Conservation (phyloP, 495 filamentous ascomycete genomes). For the Talaromyces stipitatus region DNA sequence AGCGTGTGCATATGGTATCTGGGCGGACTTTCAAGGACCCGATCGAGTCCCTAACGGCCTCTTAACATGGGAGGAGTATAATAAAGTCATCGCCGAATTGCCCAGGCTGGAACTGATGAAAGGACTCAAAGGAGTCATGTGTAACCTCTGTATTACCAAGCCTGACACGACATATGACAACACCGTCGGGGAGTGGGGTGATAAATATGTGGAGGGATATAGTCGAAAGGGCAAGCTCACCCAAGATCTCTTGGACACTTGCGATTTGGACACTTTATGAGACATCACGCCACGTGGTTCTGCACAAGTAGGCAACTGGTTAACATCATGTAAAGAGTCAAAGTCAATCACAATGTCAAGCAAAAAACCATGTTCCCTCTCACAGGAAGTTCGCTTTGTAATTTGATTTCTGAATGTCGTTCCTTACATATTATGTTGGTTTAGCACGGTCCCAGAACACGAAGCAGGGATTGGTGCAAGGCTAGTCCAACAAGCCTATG, state of each 20-base stretch:
- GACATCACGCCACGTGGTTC: background rate
- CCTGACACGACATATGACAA: conserved; percentile 45
- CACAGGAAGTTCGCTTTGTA: background rate
- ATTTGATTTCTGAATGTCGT: background rate
- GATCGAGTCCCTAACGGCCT: conserved; percentile 10
- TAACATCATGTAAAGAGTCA: background rate
- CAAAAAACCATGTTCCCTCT: background rate
- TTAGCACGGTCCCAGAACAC: too few species aligned
- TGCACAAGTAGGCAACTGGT: background rate
- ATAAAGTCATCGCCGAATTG: conserved; percentile 23
- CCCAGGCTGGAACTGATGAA: conserved; percentile 30
- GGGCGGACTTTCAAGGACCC: conserved; percentile 41
- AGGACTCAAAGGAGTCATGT: conserved; percentile 27
- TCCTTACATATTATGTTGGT: conserved; percentile 1
- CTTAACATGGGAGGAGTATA: conserved; percentile 27
- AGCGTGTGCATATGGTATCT: conserved; percentile 30
- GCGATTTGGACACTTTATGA: conserved; percentile 6
- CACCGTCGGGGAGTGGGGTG: conserved; percentile 24
- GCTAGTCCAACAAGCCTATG: too few species aligned
- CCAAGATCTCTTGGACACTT: conserved; percentile 7
- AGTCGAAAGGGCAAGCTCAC: conserved; percentile 9
- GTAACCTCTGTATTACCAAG: conserved; percentile 36
- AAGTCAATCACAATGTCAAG: background rate
- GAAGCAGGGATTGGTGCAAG: too few species aligned
- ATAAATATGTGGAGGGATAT: conserved; percentile 10